Evolutionary conservation across 179 eudicot genomes (phyloP).

Genomic region (Camellia oleifera): DNA sequence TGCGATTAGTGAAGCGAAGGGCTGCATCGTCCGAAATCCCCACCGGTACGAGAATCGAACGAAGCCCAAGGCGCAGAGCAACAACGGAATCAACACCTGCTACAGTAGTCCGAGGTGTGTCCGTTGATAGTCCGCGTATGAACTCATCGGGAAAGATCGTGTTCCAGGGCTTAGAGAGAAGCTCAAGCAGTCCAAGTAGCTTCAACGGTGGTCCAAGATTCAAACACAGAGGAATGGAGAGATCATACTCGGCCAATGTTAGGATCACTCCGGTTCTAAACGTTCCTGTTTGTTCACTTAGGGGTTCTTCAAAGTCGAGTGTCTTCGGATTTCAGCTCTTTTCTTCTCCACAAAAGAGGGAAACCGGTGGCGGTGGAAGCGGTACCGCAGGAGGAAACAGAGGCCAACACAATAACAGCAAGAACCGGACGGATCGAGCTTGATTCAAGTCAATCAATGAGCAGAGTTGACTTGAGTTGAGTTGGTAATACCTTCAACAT

Average conservation of each 20-base stretch:
- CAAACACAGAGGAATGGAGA: constrained; percentile 64
- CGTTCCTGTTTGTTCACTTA: constrained; percentile 81
- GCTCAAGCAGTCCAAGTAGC: constrained; percentile 87
- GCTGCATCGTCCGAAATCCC: constrained; percentile 26
- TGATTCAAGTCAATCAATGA: background rate
- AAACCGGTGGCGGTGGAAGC: constrained; percentile 11
- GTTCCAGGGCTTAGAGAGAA: constrained; percentile 72
- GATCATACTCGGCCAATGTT: constrained; percentile 88
- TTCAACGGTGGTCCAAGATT: constrained; percentile 69
- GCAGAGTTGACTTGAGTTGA: too few species aligned
- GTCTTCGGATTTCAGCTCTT: constrained; percentile 57
- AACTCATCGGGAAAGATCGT: constrained; percentile 82
- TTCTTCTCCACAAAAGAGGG: constrained; percentile 47
- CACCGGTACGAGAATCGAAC: constrained; percentile 20
- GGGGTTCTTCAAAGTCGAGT: constrained; percentile 56
- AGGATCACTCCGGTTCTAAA: constrained; percentile 85
- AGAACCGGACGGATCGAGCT: constrained; percentile 25
- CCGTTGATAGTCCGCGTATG: constrained; percentile 87
- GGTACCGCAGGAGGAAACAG: constrained; percentile 8
- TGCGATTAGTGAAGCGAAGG: constrained; percentile 30
- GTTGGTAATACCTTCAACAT: background rate
- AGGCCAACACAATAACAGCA: constrained; percentile 15
- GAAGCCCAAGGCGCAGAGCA: constrained; percentile 32
- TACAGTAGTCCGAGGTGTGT: constrained; percentile 34
- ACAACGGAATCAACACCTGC: constrained; percentile 25